Evolutionary conservation across 2,329 filamentous ascomycete genomes (phyloP).

Genomic region (Apiospora malaysiana): DNA sequence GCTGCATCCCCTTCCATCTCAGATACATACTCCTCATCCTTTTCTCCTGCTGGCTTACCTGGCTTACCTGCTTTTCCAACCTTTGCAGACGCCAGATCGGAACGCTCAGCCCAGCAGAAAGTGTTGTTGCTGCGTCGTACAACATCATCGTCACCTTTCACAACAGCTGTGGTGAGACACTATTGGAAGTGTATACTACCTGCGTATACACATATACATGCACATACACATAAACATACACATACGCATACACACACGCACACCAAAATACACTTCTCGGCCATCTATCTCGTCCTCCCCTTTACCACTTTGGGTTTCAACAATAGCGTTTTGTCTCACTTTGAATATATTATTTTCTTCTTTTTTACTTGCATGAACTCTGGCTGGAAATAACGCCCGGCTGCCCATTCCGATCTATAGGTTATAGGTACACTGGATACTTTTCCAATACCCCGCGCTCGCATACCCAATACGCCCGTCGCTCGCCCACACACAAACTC

Average conservation of each 20-base stretch:
- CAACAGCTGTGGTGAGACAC: conserved; percentile 1
- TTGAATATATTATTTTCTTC: background rate
- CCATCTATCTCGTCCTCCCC: background rate
- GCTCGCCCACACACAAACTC: background rate
- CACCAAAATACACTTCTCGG: background rate
- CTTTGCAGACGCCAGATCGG: conserved; percentile 6
- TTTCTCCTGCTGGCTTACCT: background rate
- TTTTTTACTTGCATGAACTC: conserved; percentile 9
- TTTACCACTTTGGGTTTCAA: background rate
- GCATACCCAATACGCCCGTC: conserved; percentile 13
- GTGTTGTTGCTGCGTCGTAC: background rate
- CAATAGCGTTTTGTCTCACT: conserved; percentile 6
- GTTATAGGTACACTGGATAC: background rate
- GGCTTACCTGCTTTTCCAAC: background rate
- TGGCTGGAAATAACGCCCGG: background rate
- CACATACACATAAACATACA: background rate
- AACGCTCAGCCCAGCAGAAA: background rate
- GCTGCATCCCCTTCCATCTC: conserved; percentile 7
- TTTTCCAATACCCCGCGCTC: background rate
- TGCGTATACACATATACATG: background rate
- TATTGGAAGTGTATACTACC: background rate
- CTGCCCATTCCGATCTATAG: background rate
- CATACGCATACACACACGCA: background rate
- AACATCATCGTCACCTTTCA: background rate
- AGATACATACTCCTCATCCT: background rate